These are phyloP conservation scores for Paecilomyces sp. DNA, from an alignment of 2,329 filamentous ascomycete genomes.

Conservation along the genomic window DNA sequence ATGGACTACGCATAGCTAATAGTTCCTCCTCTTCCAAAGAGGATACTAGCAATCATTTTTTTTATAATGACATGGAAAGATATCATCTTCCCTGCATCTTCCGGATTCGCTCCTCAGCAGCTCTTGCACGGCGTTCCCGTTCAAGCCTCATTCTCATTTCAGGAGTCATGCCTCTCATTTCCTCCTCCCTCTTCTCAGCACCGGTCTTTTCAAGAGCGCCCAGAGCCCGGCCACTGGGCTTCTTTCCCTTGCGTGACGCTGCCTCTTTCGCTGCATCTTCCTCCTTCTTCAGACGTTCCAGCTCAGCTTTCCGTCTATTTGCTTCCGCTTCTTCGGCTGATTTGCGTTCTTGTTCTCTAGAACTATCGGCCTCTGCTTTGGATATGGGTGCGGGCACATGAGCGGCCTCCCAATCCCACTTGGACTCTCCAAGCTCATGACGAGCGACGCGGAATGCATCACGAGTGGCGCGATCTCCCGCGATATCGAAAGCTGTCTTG, in stretches of 20 bases:
- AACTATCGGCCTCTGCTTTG: conserved; percentile 62
- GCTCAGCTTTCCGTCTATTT: conserved; percentile 64
- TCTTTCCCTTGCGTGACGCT: conserved; percentile 42
- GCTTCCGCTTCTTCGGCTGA: conserved; percentile 63
- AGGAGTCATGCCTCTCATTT: conserved; percentile 73
- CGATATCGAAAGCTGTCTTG: conserved; percentile 80
- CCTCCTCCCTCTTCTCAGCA: conserved; percentile 75
- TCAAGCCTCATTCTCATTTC: conserved; percentile 82
- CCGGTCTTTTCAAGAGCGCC: conserved; percentile 62
- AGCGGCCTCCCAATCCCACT: conserved; percentile 72
- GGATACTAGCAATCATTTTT: background rate
- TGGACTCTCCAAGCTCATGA: conserved; percentile 66
- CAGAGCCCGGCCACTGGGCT: conserved; percentile 48
- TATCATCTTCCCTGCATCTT: conserved; percentile 46
- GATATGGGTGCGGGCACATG: conserved; percentile 65
- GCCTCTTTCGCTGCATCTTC: conserved; percentile 38
- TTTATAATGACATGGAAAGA: background rate
- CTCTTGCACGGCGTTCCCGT: conserved; percentile 79
- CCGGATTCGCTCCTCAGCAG: conserved; percentile 80
- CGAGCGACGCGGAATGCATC: conserved; percentile 90
- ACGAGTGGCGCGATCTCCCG: conserved; percentile 75
- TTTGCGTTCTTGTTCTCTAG: conserved; percentile 62
- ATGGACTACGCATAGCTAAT: background rate
- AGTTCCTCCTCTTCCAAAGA: background rate
- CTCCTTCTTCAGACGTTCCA: conserved; percentile 63